Base-by-base conservation (phyloP, 2,329 filamentous ascomycete species). In the Dactylellina haptotyla region DNA sequence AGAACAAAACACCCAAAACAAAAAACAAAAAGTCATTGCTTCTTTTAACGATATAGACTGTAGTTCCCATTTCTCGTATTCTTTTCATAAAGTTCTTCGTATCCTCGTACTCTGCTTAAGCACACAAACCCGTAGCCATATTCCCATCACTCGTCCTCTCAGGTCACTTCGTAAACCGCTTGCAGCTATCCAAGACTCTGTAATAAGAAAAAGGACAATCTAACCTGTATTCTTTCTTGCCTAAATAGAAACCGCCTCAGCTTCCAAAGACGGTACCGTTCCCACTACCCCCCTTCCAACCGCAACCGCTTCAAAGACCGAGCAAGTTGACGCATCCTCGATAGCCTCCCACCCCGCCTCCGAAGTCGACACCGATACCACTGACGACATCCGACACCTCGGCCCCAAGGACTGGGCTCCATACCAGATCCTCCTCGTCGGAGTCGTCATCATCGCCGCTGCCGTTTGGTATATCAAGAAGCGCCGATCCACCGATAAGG, bases 21-120 rank as follows among this genome's bases (percentile, higher is more conserved):
- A 28, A 70, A 46, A 18, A 18, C 10, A 26, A 64, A 61, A 72
- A 72, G 67, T 65, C 59, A 45, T 58, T 61, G 43, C 61, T 73
- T 66, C 61, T 73, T 73, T 73, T 73, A 65, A 73, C 69, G 69
- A 66, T 73, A 73, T 73, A 73, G 23, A 73, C 69, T 57, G 61
- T 73, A 73, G 61, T 54, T 73, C 61, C 34, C 51, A 25, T 16
- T 69, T 20, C 62, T 58, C 61, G 61, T 65, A 56, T 37, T 43
- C 30, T 34, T 43, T 16, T 20, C 41, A 14, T 9, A 25, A 50
- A 23, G n/a, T 50, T 9, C 45, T 28, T 41, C 43, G 43, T 51
- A 51, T 23, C 18, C 48, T 45, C 32, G 20, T 50, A 50, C 25
- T 32, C 16, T 39, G n/a, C 30, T 18, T 39, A 53, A n/a, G 26